Evolutionary conservation across 2,329 filamentous ascomycete species (phyloP).

Genomic region (Huntiella abstrusa): DNA sequence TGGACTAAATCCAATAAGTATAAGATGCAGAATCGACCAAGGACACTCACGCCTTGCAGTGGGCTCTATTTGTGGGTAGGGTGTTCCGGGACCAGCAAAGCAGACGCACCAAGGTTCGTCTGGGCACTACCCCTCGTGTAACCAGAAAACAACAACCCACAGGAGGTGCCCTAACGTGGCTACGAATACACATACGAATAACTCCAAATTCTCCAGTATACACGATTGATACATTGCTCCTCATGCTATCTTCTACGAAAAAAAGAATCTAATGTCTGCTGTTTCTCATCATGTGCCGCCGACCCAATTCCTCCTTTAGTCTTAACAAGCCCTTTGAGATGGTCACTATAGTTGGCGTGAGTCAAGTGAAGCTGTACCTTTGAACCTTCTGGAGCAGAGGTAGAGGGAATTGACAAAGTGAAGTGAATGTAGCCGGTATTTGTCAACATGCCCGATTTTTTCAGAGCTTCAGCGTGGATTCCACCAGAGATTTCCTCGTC

Average conservation of each 20-base stretch:
- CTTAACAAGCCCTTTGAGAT: slow-evolving; percentile 57
- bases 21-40: no score
- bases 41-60: no score
- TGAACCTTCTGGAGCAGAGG: not conserved
- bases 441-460: slow-evolving; percentile 21
- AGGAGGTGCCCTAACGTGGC: not conserved
- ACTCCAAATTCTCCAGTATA: not conserved
- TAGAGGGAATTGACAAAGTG: not conserved
- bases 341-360: slow-evolving; percentile 48
- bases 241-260: slow-evolving; percentile 25
- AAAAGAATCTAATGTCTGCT: slow-evolving; percentile 60
- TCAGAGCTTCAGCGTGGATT: slow-evolving; percentile 12
- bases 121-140: no score
- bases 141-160: no score
- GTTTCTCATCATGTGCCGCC: slow-evolving; percentile 52
- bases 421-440: slow-evolving; percentile 32
- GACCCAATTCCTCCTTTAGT: slow-evolving; percentile 71
- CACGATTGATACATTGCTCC: not conserved
- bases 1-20: no score
- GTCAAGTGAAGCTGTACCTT: no score
- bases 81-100: no score
- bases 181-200: not conserved
- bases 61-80: no score
- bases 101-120: no score
- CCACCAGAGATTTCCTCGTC: slow-evolving; percentile 29